Base-by-base conservation (phyloP, 202 grass and related monocot genomes). In the Cymbopogon flexuosus region DNA sequence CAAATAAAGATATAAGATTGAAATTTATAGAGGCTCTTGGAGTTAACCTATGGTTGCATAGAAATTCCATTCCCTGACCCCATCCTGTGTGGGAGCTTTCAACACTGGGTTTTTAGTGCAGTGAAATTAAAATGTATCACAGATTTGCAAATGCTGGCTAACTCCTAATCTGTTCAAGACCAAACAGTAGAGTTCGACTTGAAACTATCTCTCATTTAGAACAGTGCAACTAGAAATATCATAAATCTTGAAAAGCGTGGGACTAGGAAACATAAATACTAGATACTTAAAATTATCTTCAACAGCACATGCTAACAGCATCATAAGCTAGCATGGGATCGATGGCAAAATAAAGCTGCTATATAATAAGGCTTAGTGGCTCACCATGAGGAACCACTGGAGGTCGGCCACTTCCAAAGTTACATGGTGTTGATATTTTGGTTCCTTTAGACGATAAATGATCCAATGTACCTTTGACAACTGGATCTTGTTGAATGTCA, bases 311-410 rank as follows among this genome's bases (percentile, higher is more conserved):
- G 15, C 21, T 71, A 79, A 62, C 36, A 39, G 51, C 56, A 63
- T 85, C 23, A 47, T 36, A 54, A 49, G 8, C 70, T 70, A 72
- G 62, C 64, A 74, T 39, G 64, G 39, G 59, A 7, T 39, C 59
- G 76, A n/a, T 60, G 60, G 34, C n/a, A 65, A 68, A 59, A 81
- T 8, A 65, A 81, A 78, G 14, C 13, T 60, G 58, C 35, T 72
- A 42, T 46, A 79, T 56, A 79, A 41, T 30, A 82, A 49, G 43
- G 72, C 7, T 19, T 6, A 24, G 21, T 23, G 22, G 21, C 75
- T 92, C 65, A 84, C 86, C 90, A 76, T 89, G 89, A 80, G 92
- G 82, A 85, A 87, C 60, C 62, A 88, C 31, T 46, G 88, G 84
- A 89, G 92, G 84, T 66, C 81, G 73, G 47, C 46, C 88, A 79